Percentiles rank a stretch among this genome's conserved stretches.
These are phyloP conservation scores for Metarhizium album DNA, from an alignment of 2,329 filamentous ascomycete genomes.

Conservation along the genomic window DNA sequence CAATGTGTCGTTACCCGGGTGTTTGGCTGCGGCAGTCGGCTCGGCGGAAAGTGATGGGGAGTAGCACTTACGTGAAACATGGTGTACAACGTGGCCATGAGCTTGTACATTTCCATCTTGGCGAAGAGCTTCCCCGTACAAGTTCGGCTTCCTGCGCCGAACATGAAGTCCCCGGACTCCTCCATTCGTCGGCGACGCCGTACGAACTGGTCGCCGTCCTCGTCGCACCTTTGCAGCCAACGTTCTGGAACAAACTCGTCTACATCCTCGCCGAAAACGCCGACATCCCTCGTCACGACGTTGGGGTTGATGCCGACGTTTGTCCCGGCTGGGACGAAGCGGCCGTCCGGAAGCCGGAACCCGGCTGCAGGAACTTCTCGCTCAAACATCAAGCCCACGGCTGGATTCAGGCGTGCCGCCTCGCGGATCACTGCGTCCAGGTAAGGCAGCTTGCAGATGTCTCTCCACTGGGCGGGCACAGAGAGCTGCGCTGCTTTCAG, in stretches of 20 bases:
- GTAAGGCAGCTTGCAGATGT: constrained; percentile 25
- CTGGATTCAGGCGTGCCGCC: constrained; percentile 36
- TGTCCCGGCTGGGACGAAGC: constrained; percentile 23
- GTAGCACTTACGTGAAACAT: constrained; percentile 24
- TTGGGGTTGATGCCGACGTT: constrained; percentile 32
- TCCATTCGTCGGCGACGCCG: constrained; percentile 26
- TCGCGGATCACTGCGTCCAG: constrained; percentile 43
- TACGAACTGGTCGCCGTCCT: constrained; percentile 17
- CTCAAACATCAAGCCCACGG: constrained; percentile 36
- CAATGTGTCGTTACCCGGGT: too few species aligned
- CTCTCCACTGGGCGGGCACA: constrained; percentile 9
- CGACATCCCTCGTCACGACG: constrained; percentile 26
- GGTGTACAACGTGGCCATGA: constrained; percentile 30
- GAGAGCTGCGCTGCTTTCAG: constrained; percentile 22
- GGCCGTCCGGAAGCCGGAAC: constrained; percentile 22
- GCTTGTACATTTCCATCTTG: constrained; percentile 24
- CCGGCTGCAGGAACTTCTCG: constrained; percentile 35
- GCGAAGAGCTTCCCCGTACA: constrained; percentile 28
- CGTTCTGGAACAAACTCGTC: constrained; percentile 35
- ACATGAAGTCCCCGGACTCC: constrained; percentile 22
- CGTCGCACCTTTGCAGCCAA: constrained; percentile 27
- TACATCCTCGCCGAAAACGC: constrained; percentile 32
- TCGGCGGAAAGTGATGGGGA: not conserved
- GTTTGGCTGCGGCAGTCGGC: too few species aligned
- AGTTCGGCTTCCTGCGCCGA: constrained; percentile 28